Evolutionary conservation across 139 green algal species (phyloP).

Genomic region (Chlamydomonas incerta): DNA sequence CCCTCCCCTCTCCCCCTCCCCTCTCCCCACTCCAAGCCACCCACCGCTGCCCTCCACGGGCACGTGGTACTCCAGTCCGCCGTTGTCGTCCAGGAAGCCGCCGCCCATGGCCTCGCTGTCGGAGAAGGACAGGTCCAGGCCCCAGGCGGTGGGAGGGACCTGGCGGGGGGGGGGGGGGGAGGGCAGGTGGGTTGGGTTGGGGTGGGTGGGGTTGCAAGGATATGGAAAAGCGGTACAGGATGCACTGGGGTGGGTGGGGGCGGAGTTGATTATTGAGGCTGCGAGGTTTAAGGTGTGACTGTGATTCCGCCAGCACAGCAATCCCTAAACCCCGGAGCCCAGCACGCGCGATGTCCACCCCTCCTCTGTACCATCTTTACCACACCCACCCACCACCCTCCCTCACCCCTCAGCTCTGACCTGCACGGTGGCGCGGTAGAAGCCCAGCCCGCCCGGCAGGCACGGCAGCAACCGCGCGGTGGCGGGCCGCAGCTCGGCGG

Average conservation of each 20-base stretch:
- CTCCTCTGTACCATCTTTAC: background rate
- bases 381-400: background rate
- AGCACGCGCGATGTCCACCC: too few relatives aligned
- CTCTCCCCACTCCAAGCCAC: background rate
- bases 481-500: too few relatives aligned
- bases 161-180: background rate
- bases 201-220: background rate
- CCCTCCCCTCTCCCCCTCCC: too few relatives aligned
- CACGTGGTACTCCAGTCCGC: slow-evolving; percentile 96
- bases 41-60: slow-evolving; percentile 66
- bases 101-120: slow-evolving; percentile 65
- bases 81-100: slow-evolving; percentile 93
- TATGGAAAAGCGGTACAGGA: too few relatives aligned
- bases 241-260: too few relatives aligned
- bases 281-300: too few relatives aligned
- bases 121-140: slow-evolving; percentile 92
- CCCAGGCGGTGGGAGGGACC: slow-evolving; percentile 86
- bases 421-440: slow-evolving; percentile 67
- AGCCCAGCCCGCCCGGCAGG: slow-evolving; percentile 60
- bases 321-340: too few relatives aligned
- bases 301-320: too few relatives aligned
- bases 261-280: too few relatives aligned
- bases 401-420: slow-evolving; percentile 34
- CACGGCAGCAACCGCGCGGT: slow-evolving; percentile 15
- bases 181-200: too few relatives aligned